Evolutionary conservation across 1,139 yeast species (phyloP).

Genomic region (Debaryomyces nepalensis): DNA sequence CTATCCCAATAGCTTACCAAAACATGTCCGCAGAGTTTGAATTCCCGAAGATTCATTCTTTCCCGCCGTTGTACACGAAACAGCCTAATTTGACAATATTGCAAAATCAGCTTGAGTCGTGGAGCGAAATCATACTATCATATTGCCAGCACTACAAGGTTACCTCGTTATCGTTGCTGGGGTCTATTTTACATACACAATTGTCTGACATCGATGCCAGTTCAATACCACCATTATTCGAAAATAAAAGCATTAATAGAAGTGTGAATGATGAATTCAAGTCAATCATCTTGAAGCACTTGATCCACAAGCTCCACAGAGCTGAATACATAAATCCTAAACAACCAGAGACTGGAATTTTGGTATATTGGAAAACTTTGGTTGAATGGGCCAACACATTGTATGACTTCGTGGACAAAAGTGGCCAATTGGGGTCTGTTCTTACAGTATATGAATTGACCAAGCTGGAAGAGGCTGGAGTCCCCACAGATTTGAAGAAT

Average conservation of each 20-base stretch:
- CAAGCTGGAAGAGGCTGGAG: conserved; percentile 63
- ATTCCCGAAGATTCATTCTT: conserved; percentile 78
- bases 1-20: not conserved
- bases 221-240: conserved; percentile 45
- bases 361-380: conserved; percentile 70
- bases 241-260: conserved; percentile 55
- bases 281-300: conserved; percentile 56
- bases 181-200: conserved; percentile 34
- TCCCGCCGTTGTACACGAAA: conserved; percentile 90
- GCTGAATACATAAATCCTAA: conserved; percentile 57
- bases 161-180: conserved; percentile 40
- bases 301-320: conserved; percentile 55
- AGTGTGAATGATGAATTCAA: conserved; percentile 59
- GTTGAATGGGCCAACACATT: conserved; percentile 76
- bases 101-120: conserved; percentile 66
- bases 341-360: conserved; percentile 49
- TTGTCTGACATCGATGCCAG: conserved; percentile 25
- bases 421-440: conserved; percentile 80
- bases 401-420: conserved; percentile 54
- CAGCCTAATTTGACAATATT: conserved; percentile 86
- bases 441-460: conserved; percentile 82
- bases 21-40: conserved; percentile 21
- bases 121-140: conserved; percentile 48
- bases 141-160: conserved; percentile 63
- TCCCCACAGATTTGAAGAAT: conserved; percentile 60